These are phyloP conservation scores for Sinapis alba DNA, from an alignment of 441 rosid genomes.

Conservation along the genomic window DNA sequence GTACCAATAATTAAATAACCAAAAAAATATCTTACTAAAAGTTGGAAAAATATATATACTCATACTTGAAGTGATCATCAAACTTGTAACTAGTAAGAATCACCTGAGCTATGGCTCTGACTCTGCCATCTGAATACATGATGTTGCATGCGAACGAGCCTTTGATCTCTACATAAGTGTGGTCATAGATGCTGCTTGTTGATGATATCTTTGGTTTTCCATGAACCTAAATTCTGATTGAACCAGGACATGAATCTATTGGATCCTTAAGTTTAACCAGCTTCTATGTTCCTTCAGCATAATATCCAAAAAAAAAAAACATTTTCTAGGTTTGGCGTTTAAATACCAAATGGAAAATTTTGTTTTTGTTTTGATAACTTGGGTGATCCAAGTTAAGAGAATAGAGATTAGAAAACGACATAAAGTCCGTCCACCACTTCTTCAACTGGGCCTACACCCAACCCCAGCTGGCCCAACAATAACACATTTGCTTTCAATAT, in stretches of 20 bases:
- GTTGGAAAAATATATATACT: not conserved
- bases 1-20: not conserved
- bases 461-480: not conserved
- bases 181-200: slow-evolving; percentile 21
- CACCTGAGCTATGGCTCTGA: slow-evolving; percentile 55
- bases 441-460: not conserved
- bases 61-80: not conserved
- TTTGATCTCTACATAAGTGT: slow-evolving; percentile 52
- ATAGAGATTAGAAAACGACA: not conserved
- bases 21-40: not conserved
- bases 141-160: slow-evolving; percentile 65
- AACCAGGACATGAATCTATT: slow-evolving; percentile 41
- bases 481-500: not conserved
- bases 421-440: not conserved
- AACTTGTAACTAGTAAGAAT: not conserved
- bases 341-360: not conserved
- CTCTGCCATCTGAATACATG: slow-evolving; percentile 51
- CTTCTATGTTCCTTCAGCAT: slow-evolving; percentile 57
- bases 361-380: not conserved
- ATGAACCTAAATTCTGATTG: slow-evolving; percentile 48
- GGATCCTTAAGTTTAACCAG: slow-evolving; percentile 72
- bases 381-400: not conserved
- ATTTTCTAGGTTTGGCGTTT: not conserved
- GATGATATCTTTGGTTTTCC: slow-evolving; percentile 28
- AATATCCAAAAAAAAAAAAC: slow-evolving; percentile 39